Evolutionary conservation across 371 early-diverging fungal genomes (phyloP), one percentile per base, ranked within the genome.

Genomic region (Lichtheimia hyalospora): DNA sequence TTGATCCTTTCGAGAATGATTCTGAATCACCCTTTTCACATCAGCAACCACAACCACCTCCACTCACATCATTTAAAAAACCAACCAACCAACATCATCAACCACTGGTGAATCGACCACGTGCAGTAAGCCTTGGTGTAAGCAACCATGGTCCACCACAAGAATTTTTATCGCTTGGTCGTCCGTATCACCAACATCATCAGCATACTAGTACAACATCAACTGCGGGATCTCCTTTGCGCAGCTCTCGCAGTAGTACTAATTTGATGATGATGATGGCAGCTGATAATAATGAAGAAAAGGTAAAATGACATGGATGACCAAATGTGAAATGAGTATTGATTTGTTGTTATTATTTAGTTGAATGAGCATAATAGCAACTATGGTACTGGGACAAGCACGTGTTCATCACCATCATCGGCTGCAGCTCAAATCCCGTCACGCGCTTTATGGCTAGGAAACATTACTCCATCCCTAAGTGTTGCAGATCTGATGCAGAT

Each of bases 361-460:
- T 34, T 34, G 34, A 34, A 34, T 34, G 34, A 27, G 27, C 27
- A 27, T 27, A 27, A 8, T 34, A 8, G 34, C 28, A 28, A 28
- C 28, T 28, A 28, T 34, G 34, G 34, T 34, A 10, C 34, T 34
- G 34, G 34, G 21, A 46, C 46, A n/a, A 46, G 46, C 46, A 21
- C 44, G 57, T 16, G 28, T 1, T 44, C 55, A 20, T 66, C 66
- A 16, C 63, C 63, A 3, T 63, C 64, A n/a, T 56, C 61, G 10
- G 42, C 63, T 28, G 56, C 54, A 28, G 61, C 68, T 10, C 70
- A 70, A 52, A 59, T 63, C 23, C 90, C 92, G n/a, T 89, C 95
- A 23, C 88, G 96, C 3, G 92, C 94, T 6, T 79, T 97, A 23
- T 96, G 96, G 96, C 84, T 96, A 42, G 96, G 96, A 23, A 96